Conservation (phyloP, 2,329 filamentous ascomycete species). For the Talaromyces rugulosus region DNA sequence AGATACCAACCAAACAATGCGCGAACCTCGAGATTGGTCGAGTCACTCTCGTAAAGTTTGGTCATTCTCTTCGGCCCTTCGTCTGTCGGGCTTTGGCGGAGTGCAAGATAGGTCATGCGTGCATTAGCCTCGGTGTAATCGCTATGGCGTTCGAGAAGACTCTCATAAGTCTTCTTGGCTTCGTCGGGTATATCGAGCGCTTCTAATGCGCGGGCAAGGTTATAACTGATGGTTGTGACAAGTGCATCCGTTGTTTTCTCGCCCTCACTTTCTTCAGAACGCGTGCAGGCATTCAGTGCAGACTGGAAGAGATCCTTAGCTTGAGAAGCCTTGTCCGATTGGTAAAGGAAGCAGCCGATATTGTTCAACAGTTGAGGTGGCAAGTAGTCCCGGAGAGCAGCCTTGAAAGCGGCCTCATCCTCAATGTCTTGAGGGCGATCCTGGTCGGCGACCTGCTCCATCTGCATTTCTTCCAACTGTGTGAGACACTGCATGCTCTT, state of each 20-base stretch:
- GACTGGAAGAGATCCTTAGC: slow-evolving; percentile 87
- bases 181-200: slow-evolving; percentile 74
- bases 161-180: slow-evolving; percentile 83
- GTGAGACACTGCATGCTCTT: slow-evolving; percentile 88
- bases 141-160: slow-evolving; percentile 74
- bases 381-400: slow-evolving; percentile 69
- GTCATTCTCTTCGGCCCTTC: slow-evolving; percentile 82
- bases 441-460: slow-evolving; percentile 70
- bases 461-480: slow-evolving; percentile 85
- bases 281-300: slow-evolving; percentile 83
- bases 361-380: slow-evolving; percentile 94
- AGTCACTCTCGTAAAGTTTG: slow-evolving; percentile 79
- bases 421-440: slow-evolving; percentile 59
- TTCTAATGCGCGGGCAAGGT: slow-evolving; percentile 90
- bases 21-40: slow-evolving; percentile 83
- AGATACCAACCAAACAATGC: slow-evolving; percentile 94
- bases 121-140: slow-evolving; percentile 92
- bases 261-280: slow-evolving; percentile 40
- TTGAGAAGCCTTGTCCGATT: slow-evolving; percentile 72
- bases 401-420: slow-evolving; percentile 54
- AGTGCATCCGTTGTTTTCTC: slow-evolving; percentile 82
- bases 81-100: slow-evolving; percentile 74
- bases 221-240: slow-evolving; percentile 95
- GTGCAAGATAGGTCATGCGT: slow-evolving; percentile 82
- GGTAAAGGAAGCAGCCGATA: slow-evolving; percentile 92